phyloP scores from a whole-genome alignment of 441 rosid genomes.

The Viola pubescens region DNA sequence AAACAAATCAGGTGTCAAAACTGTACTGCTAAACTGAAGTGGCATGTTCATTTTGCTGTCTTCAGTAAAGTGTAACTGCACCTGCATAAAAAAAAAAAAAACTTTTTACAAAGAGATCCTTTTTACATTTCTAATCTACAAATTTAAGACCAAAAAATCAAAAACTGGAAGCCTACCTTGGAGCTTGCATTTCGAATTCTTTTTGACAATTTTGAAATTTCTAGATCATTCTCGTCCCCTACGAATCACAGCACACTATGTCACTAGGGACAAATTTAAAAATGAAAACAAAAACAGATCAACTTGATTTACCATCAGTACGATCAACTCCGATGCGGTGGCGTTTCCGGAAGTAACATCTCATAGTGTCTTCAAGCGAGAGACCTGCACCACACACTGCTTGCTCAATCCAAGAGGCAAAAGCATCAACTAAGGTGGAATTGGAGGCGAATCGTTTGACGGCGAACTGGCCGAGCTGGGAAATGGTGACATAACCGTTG shows the following conservation, averaged over 20 bases:
- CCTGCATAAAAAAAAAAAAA: constrained; percentile 46
- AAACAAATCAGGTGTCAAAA: constrained; percentile 20
- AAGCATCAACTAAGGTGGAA: constrained; percentile 19
- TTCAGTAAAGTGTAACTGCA: constrained; percentile 19
- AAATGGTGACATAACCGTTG: constrained; percentile 33
- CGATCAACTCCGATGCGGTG: constrained; percentile 29
- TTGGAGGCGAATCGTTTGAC: constrained; percentile 26
- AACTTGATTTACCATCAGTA: constrained; percentile 9
- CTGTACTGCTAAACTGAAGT: not conserved
- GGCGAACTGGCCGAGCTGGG: constrained; percentile 23
- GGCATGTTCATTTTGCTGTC: constrained; percentile 17
- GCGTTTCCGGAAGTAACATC: constrained; percentile 32
- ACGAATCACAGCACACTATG: constrained; percentile 4
- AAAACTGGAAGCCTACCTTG: constrained; percentile 28
- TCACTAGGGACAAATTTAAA: constrained; percentile 2
- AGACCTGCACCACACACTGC: not conserved
- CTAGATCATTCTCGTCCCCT: constrained; percentile 19
- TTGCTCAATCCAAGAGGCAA: constrained; percentile 12
- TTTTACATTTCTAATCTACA: not conserved
- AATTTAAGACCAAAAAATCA: too few species aligned
- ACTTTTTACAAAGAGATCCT: not conserved
- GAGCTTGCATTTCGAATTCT: constrained; percentile 27
- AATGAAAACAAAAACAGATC: not conserved
- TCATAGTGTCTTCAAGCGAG: constrained; percentile 4
- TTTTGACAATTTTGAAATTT: constrained; percentile 23